Conservation (phyloP, 2,329 filamentous ascomycete genomes). For the Grosmannia huntii region DNA sequence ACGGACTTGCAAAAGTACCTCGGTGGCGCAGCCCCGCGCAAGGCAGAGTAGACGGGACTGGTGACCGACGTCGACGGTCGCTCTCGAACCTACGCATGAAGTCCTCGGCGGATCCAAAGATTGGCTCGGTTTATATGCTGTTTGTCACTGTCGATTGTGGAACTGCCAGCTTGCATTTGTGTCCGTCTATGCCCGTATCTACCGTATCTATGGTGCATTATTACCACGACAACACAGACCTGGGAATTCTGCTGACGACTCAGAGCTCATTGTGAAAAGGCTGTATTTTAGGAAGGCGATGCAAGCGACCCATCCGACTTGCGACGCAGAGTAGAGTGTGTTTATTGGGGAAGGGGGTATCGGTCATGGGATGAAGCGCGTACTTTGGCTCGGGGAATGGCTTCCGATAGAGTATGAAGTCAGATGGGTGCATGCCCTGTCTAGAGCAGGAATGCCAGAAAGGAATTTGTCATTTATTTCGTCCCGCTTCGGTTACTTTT, state of each 20-base stretch:
- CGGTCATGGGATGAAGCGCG: background rate
- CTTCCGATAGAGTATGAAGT: background rate
- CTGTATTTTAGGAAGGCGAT: background rate
- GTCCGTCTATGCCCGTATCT: background rate
- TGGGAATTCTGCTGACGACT: background rate
- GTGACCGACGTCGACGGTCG: background rate
- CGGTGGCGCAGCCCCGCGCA: constrained; percentile 43
- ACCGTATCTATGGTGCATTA: background rate
- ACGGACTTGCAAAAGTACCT: constrained; percentile 70
- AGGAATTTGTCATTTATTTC: background rate
- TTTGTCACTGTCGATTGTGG: background rate
- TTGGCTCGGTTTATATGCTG: background rate
- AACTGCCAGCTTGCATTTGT: background rate
- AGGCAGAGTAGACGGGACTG: constrained; percentile 39
- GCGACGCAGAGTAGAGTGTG: background rate
- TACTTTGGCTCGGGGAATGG: background rate
- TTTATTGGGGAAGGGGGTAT: background rate
- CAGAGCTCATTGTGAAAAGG: background rate
- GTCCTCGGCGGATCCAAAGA: background rate
- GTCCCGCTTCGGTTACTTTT: background rate
- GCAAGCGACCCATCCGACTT: background rate
- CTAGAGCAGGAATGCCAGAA: background rate
- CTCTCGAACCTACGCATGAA: background rate
- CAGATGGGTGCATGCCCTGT: background rate
- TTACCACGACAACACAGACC: background rate